Base-by-base conservation (phyloP, 2,329 filamentous ascomycete genomes). In the Pseudogymnoascus sp. region DNA sequence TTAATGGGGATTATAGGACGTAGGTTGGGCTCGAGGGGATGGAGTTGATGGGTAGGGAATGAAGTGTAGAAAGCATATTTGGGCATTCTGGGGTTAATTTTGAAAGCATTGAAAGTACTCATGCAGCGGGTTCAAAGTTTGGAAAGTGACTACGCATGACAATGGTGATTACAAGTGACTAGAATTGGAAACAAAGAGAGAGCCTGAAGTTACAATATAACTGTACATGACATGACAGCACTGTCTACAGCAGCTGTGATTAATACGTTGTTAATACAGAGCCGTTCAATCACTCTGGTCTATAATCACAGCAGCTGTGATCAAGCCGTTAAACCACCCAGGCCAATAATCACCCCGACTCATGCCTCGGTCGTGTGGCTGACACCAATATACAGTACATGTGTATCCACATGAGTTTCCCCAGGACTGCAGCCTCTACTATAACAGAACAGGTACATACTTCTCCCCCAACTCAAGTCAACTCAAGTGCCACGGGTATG, bases 1-100 rank as follows among this genome's bases (percentile, higher is more conserved):
- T 88, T 68, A 88, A 88, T 69, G 85, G 85, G 31, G 85, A 88
- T 71, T 88, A 88, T 72, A 80, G 86, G 66, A 88, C 86, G 59
- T 88, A 70, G 12, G 31, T 88, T 28, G 16, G 18, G 56, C 6
- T 49, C 5, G 21, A 11, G 43, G 14, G 14, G n/a, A 16, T 49
- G 3, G 43, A 16, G 6, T 23, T 28, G 4, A 6, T 3, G 43
- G 5, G 2, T 31, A 53, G 7, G 7, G 46, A 53, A 31, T 53
- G 25, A 28, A 16, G 25, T 16, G 5, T 0, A 31, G 25, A 49
- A 28, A 49, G 43, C 6, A 49, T n/a, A 18, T 49, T 14, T n/a
- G 23, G 3, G 23, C 23, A 28, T 28, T 28, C 21, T n/a, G 23
- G 9, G 2, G 9, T 49, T 49, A 49, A 49, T 49, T 28, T 49